Evolutionary conservation across 495 filamentous ascomycete genomes (phyloP).

Genomic region (Clavariopsis aquatica): DNA sequence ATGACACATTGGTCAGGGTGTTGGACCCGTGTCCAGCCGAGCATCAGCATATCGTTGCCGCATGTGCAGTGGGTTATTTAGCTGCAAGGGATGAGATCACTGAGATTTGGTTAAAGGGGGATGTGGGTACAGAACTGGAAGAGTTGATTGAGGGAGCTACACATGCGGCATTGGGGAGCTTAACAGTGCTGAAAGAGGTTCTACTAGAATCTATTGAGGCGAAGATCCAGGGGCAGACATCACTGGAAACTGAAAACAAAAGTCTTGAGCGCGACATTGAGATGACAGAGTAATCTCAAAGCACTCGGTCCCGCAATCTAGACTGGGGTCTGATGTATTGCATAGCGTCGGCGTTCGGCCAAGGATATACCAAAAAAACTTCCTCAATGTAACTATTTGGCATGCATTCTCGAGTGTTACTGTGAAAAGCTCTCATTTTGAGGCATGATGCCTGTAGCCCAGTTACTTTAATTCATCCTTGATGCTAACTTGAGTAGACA

Average conservation of each 20-base stretch:
- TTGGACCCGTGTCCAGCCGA: constrained; percentile 84
- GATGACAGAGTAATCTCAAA: constrained; percentile 32
- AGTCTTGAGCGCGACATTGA: constrained; percentile 23
- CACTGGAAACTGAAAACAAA: not conserved
- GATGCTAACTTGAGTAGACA: too few species aligned
- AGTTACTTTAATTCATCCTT: too few species aligned
- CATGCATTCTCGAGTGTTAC: too few species aligned
- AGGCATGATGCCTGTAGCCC: too few species aligned
- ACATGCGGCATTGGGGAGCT: constrained; percentile 60
- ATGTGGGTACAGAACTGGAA: constrained; percentile 55
- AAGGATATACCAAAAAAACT: constrained; percentile 16
- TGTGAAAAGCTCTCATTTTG: too few species aligned
- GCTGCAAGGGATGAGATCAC: constrained; percentile 87
- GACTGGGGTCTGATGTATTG: too few species aligned
- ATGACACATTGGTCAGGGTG: constrained; percentile 53
- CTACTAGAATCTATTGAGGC: constrained; percentile 55
- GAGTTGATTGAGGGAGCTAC: constrained; percentile 64
- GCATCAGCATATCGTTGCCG: constrained; percentile 71
- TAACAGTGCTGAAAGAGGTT: constrained; percentile 61
- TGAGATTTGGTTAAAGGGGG: constrained; percentile 89
- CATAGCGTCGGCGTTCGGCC: constrained; percentile 38
- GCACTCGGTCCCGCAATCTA: too few species aligned
- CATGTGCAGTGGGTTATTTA: constrained; percentile 89
- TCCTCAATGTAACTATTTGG: not conserved
- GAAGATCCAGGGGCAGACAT: constrained; percentile 28